phyloP scores from a whole-genome alignment of 352 stramenopile genomes.

The Phytophthora capsici region DNA sequence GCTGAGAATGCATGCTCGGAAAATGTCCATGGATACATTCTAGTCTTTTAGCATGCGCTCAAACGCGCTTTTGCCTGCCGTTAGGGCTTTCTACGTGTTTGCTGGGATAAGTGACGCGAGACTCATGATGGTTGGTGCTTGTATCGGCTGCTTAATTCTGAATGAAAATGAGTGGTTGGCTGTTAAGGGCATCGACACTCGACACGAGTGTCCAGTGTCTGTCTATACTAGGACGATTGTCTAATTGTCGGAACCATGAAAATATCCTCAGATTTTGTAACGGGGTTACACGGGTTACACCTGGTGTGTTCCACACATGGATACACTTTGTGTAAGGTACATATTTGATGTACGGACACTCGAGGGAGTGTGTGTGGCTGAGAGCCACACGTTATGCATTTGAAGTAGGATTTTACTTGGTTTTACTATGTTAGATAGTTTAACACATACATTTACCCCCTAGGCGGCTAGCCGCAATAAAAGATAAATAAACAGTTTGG shows the following conservation, averaged over 20 bases:
- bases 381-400: too few relatives aligned
- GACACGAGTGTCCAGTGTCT: neutral
- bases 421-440: too few relatives aligned
- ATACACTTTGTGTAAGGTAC: too few relatives aligned
- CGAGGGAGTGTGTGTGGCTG: too few relatives aligned
- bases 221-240: neutral
- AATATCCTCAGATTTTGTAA: neutral
- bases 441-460: too few relatives aligned
- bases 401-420: too few relatives aligned
- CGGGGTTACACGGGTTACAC: too few relatives aligned
- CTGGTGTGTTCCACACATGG: too few relatives aligned
- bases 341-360: too few relatives aligned
- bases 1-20: neutral
- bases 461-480: too few relatives aligned
- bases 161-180: neutral
- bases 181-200: too few relatives aligned
- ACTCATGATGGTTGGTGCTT: neutral
- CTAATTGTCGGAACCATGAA: neutral
- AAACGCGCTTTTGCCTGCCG: neutral
- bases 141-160: neutral
- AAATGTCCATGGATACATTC: neutral
- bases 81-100: neutral
- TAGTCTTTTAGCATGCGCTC: neutral
- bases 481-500: too few relatives aligned
- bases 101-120: neutral